phyloP scores from a whole-genome alignment of 441 rosid genomes.

The Syzygium malaccense region DNA sequence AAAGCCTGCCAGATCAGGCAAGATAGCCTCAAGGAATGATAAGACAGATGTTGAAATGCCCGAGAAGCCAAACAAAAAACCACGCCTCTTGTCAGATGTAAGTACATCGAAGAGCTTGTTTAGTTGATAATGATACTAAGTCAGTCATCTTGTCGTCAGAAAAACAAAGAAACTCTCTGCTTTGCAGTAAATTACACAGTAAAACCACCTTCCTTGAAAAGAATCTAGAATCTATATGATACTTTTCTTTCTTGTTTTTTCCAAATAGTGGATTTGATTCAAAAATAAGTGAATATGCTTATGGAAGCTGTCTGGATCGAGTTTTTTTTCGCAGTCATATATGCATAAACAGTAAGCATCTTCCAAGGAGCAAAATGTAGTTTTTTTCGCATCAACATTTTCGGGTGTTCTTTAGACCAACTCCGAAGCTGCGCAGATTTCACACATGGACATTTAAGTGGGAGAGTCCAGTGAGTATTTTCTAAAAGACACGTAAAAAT shows the following conservation, averaged over 20 bases:
- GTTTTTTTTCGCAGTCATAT: not conserved
- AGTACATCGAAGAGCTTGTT: not conserved
- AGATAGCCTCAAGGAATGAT: not conserved
- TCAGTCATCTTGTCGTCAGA: not conserved
- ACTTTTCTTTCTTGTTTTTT: not conserved
- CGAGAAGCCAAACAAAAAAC: conserved; percentile 21
- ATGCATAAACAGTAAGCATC: not conserved
- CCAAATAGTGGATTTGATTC: not conserved
- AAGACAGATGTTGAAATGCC: conserved; percentile 8
- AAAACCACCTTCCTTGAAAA: not conserved
- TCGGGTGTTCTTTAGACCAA: not conserved
- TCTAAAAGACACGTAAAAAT: not conserved
- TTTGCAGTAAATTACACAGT: not conserved
- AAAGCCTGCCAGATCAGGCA: conserved; percentile 18
- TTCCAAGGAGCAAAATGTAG: not conserved
- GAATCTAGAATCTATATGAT: not conserved
- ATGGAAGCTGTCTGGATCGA: not conserved
- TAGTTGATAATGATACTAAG: not conserved
- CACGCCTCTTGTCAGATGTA: conserved; percentile 31
- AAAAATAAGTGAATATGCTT: not conserved
- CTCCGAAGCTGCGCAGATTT: not conserved
- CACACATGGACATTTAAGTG: not conserved
- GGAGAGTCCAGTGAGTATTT: not conserved
- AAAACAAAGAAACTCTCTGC: not conserved
- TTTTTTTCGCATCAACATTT: not conserved